Conservation (phyloP, 331 rosid genomes). For the Malus hybrid region DNA sequence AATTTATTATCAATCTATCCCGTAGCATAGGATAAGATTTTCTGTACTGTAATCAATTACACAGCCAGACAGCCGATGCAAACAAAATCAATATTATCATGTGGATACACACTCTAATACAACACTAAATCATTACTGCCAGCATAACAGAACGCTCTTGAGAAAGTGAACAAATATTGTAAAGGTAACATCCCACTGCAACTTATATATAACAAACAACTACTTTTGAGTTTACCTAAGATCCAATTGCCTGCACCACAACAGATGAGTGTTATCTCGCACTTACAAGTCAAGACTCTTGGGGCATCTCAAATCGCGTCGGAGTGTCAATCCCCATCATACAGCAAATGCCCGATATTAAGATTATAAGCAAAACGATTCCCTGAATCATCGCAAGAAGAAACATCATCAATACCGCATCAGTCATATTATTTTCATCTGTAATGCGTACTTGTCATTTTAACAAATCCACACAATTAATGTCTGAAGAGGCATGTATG, state of each 20-base stretch:
- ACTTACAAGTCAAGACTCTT: conserved; percentile 54
- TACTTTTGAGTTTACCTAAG: background rate
- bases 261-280: conserved; percentile 14
- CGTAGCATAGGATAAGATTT: background rate
- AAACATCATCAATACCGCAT: conserved; percentile 24
- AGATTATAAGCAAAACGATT: conserved; percentile 74
- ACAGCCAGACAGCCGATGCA: background rate
- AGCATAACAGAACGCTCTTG: conserved; percentile 5
- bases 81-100: background rate
- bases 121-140: conserved; percentile 18
- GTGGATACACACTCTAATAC: background rate
- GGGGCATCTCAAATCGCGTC: conserved; percentile 87
- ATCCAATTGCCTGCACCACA: conserved; percentile 23
- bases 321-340: conserved; percentile 99
- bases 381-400: conserved; percentile 49
- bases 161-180: conserved; percentile 22
- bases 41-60: background rate
- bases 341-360: conserved; percentile 94
- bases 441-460: background rate
- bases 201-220: conserved; percentile 16
- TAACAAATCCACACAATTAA: background rate
- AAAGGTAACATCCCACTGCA: conserved; percentile 6
- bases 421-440: background rate
- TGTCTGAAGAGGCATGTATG: background rate
- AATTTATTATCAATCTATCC: no score